Evolutionary conservation across 441 rosid genomes (phyloP), one percentile per base, ranked within the genome.

Genomic region (Gossypium laxum): DNA sequence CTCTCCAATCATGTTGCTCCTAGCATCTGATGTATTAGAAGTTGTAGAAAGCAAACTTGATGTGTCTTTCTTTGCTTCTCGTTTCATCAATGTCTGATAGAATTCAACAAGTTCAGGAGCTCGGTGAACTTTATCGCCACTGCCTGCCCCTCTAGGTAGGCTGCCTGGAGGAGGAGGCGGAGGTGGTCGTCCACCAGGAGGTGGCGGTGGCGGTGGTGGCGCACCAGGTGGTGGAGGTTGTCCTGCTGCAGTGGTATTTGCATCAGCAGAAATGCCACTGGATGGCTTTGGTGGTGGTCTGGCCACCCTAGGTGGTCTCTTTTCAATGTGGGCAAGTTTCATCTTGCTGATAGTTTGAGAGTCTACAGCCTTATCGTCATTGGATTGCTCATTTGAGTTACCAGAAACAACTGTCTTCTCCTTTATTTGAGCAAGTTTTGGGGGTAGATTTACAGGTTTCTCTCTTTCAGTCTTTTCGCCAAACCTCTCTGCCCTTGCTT

Each of bases 61-160:
- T 32, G 91, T 83, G 32, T 93, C 97, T 85, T 89, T 91, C 88
- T 90, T 90, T 17, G 96, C 81, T 78, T 90, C 98, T 12, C 97
- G 97, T 84, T 90, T 91, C 96, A 94, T 91, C 87, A 94, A 77
- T 30, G 91, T 54, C 71, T 94, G 97, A 82, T 94, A 94, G 82
- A 90, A 91, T 82, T 94, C 96, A 71, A 94, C 97, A 5, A 94
- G 78, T 80, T 91, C 97, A 50, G 96, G 96, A 78, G 97, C 96
- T 78, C 94, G 78, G 78, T 90, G 96, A 74, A 94, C 97, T 84
- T 94, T 91, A 78, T 83, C 85, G 4, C 93, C 86, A 47, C 88
- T 74, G 74, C 92, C 92, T 0, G 81, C 83, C 70, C 87, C 96
- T 83, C 85, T 88, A 32, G 95, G 86, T 70, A 89, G 83, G 77